These are phyloP conservation scores for Thielaviopsis punctulata DNA, from an alignment of 2,329 filamentous ascomycete genomes.

Conservation along the genomic window DNA sequence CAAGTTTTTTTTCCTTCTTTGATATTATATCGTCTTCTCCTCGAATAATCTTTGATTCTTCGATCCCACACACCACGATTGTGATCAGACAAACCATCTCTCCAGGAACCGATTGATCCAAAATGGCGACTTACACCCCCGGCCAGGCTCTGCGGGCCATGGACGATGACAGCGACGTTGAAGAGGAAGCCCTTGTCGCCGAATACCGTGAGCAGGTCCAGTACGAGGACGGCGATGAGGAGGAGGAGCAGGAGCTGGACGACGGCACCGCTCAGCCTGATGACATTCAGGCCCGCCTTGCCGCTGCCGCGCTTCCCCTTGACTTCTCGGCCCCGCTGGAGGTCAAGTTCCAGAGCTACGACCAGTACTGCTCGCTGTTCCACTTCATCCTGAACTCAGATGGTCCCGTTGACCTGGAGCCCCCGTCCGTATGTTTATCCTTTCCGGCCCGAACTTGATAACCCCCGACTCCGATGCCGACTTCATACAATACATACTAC, in stretches of 20 bases:
- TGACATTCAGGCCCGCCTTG: conserved; percentile 84
- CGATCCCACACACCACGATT: not conserved
- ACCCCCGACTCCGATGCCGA: not conserved
- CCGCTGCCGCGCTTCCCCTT: conserved; percentile 80
- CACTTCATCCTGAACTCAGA: conserved; percentile 99
- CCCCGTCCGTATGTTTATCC: conserved; percentile 64
- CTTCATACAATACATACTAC: not conserved
- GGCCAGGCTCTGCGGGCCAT: conserved; percentile 8
- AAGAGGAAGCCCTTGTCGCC: conserved; percentile 89
- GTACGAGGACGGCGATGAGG: conserved; percentile 70
- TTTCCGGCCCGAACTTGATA: too few species aligned
- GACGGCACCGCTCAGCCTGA: conserved; percentile 59
- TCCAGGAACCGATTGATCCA: conserved; percentile 3
- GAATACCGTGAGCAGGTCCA: conserved; percentile 95
- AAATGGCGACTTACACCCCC: conserved; percentile 10
- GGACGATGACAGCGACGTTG: conserved; percentile 71
- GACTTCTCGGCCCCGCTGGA: conserved; percentile 93
- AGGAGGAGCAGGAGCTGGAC: conserved; percentile 26
- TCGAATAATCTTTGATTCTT: conserved; percentile 1
- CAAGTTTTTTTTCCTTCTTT: conserved; percentile 10
- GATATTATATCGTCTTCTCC: conserved; percentile 2
- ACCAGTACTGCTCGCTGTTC: conserved; percentile 98
- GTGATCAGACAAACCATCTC: not conserved
- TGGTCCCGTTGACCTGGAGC: conserved; percentile 92
- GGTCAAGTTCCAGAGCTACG: conserved; percentile 96